phyloP scores from a whole-genome alignment of 2,329 filamentous ascomycete genomes.

The Penicillium janthinellum region DNA sequence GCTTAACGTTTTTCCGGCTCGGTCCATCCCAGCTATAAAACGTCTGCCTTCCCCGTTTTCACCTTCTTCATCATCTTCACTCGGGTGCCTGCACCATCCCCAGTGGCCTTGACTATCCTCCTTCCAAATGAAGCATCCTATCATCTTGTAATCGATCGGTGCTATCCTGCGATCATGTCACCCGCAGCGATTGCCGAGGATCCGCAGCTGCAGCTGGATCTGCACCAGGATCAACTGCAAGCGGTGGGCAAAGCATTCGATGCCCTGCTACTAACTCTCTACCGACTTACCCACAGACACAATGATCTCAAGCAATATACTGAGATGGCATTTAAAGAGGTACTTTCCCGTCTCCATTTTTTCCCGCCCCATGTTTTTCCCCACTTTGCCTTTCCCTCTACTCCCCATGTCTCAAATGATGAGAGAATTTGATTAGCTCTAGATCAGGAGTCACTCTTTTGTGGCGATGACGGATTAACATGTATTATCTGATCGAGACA shows the following conservation, averaged over 20 bases:
- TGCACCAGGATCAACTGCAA: constrained; percentile 34
- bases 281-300: constrained; percentile 43
- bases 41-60: constrained; percentile 16
- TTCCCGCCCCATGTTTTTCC: constrained; percentile 1
- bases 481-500: constrained; percentile 56
- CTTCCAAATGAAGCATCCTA: constrained; percentile 1
- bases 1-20: constrained; percentile 35
- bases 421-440: constrained; percentile 70
- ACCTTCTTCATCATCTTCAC: constrained; percentile 14
- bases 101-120: constrained; percentile 26
- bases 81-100: constrained; percentile 29
- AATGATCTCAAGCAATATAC: constrained; percentile 41
- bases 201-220: constrained; percentile 38
- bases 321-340: constrained; percentile 45
- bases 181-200: constrained; percentile 33
- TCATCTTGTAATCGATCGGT: constrained; percentile 26
- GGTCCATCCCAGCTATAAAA: constrained; percentile 24
- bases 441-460: constrained; percentile 71
- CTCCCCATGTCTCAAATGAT: constrained; percentile 45
- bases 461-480: constrained; percentile 66
- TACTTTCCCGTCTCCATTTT: constrained; percentile 27
- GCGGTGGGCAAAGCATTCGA: constrained; percentile 44
- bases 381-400: constrained; percentile 6
- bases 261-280: constrained; percentile 45
- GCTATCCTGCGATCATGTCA: constrained; percentile 33